A percentile compares a stretch with the other conserved stretches of the same genome.
These are phyloP conservation scores for Globisporangium megalacanthum DNA, from an alignment of 352 stramenopile species.

Conservation along the genomic window DNA sequence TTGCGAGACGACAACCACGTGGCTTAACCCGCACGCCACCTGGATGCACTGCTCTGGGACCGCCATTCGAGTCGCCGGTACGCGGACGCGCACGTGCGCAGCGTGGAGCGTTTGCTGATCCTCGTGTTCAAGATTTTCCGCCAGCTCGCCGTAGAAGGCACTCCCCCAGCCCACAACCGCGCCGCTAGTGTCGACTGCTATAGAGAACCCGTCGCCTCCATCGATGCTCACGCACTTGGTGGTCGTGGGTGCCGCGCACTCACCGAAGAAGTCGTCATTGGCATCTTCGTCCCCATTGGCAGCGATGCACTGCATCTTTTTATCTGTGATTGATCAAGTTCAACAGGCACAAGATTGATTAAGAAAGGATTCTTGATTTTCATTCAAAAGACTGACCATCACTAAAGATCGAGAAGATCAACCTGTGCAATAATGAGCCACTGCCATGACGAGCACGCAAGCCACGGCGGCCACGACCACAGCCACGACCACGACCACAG, in stretches of 20 bases:
- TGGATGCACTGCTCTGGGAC: slow-evolving; percentile 23
- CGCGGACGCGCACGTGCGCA: background rate
- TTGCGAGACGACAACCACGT: slow-evolving; percentile 37
- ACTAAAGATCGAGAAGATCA: background rate
- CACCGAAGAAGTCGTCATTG: slow-evolving; percentile 24
- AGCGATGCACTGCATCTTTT: slow-evolving; percentile 14
- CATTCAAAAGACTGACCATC: background rate
- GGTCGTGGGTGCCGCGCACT: slow-evolving; percentile 17
- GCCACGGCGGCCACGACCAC: slow-evolving; percentile 41
- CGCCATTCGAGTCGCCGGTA: slow-evolving; percentile 11
- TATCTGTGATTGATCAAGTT: background rate
- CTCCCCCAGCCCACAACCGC: slow-evolving; percentile 52
- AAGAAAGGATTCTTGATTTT: no score
- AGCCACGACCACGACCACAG: slow-evolving; percentile 53
- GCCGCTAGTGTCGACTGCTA: slow-evolving; percentile 26
- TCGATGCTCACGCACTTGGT: slow-evolving; percentile 19
- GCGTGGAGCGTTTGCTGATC: background rate
- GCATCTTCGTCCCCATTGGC: background rate
- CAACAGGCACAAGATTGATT: no score
- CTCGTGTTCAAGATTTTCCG: background rate
- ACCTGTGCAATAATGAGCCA: slow-evolving; percentile 32
- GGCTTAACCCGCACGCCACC: slow-evolving; percentile 52
- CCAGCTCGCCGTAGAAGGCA: slow-evolving; percentile 63
- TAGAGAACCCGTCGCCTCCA: slow-evolving; percentile 54
- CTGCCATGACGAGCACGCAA: slow-evolving; percentile 58